Evolutionary conservation across 129 eudicot species (phyloP).

Genomic region (Solidago caesia): DNA sequence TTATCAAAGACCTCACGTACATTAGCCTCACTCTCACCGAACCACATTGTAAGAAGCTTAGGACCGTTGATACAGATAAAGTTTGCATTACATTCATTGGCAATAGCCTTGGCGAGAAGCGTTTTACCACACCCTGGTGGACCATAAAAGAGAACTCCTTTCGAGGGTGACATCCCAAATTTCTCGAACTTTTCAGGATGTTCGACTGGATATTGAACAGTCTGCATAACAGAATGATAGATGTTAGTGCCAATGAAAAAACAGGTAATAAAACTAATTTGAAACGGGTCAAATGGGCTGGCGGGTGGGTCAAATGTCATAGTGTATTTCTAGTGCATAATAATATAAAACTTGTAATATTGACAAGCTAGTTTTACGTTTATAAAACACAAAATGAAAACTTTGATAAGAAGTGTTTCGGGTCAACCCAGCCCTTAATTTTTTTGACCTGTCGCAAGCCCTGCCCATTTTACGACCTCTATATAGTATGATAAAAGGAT

Average conservation of each 20-base stretch:
- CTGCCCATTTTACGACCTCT: background rate
- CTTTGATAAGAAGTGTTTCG: background rate
- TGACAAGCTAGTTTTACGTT: background rate
- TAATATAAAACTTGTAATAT: too few relatives aligned
- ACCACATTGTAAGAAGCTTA: constrained; percentile 97
- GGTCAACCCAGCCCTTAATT: background rate
- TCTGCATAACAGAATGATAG: constrained; percentile 35
- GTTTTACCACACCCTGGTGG: constrained; percentile 99
- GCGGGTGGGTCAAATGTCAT: too few relatives aligned
- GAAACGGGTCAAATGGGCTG: too few relatives aligned
- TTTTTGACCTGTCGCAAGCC: background rate
- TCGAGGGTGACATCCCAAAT: constrained; percentile 96
- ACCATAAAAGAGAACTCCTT: constrained; percentile 95
- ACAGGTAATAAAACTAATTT: too few relatives aligned
- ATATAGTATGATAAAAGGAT: background rate
- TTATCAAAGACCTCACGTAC: constrained; percentile 95
- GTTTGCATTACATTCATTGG: constrained; percentile 95
- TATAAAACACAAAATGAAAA: background rate
- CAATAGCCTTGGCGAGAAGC: constrained; percentile 91
- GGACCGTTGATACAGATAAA: constrained; percentile 94
- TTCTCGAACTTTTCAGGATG: constrained; percentile 98
- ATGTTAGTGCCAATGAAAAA: background rate
- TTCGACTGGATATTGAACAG: constrained; percentile 98
- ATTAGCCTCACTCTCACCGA: constrained; percentile 96
- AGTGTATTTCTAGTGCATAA: background rate